These are phyloP conservation scores for Iodosphaeria phyllophila DNA, from an alignment of 2,329 filamentous ascomycete species.

Conservation along the genomic window DNA sequence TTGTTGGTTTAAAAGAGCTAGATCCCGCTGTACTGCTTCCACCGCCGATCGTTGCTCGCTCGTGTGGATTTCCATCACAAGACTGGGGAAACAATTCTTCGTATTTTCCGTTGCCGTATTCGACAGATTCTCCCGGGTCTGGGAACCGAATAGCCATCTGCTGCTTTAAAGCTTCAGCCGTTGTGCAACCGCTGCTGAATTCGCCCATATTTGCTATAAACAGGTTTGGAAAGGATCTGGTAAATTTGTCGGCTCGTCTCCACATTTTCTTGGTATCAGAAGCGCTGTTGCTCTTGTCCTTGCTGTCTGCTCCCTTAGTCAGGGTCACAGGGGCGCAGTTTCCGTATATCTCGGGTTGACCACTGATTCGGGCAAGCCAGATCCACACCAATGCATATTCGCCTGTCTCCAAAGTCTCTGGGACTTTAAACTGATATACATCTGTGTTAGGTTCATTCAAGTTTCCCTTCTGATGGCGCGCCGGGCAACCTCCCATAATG, in stretches of 20 bases:
- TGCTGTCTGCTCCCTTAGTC: slow-evolving; percentile 9
- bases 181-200: slow-evolving; percentile 28
- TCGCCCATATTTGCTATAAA: slow-evolving; percentile 47
- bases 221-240: slow-evolving; percentile 50
- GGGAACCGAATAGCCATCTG: slow-evolving; percentile 34
- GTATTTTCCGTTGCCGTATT: too few species aligned
- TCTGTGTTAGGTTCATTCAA: slow-evolving; percentile 21
- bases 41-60: too few species aligned
- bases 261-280: slow-evolving; percentile 1
- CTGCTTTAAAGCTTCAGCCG: slow-evolving; percentile 24
- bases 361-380: slow-evolving; percentile 50
- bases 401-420: slow-evolving; percentile 37
- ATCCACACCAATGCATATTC: slow-evolving; percentile 56
- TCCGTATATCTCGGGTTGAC: slow-evolving; percentile 61
- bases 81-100: slow-evolving; percentile 13
- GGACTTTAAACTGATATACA: slow-evolving; percentile 38
- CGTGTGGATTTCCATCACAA: slow-evolving; percentile 13
- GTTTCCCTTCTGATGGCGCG: slow-evolving; percentile 28
- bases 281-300: slow-evolving; percentile 4
- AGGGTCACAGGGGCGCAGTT: slow-evolving; percentile 51
- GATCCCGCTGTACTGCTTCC: too few species aligned
- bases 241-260: slow-evolving; percentile 11
- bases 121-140: slow-evolving; percentile 36
- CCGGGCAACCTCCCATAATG: slow-evolving; percentile 50
- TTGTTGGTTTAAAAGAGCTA: too few species aligned